Evolutionary conservation across 495 filamentous ascomycete genomes (phyloP), one percentile per base, ranked within the genome.

Genomic region (Aspergillus avenaceus): DNA sequence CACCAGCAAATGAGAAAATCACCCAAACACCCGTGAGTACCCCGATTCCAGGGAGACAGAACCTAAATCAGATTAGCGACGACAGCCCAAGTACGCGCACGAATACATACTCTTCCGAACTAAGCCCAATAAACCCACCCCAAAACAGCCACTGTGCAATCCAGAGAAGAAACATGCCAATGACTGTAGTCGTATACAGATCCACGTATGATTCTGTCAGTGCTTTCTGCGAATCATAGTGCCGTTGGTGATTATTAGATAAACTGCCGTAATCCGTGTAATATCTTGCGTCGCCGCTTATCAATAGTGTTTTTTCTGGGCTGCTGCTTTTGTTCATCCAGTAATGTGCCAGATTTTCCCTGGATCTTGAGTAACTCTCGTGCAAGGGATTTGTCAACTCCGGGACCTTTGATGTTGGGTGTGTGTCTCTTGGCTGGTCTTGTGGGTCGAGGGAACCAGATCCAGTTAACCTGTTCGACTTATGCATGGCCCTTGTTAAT

Each of bases 111-210:
- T 47, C 44, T 26, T 53, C 36, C 12, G 26, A 41, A 41, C 19
- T 36, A 36, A 53, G 44, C 26, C 50, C 44, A 43, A 53, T 37
- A 27, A 53, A 53, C 16, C 50, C 50, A 27, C 12, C 21, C 50
- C 44, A 53, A 42, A 53, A 53, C 18, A 53, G 25, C 50, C 50
- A 53, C 44, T 53, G 50, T 6, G 44, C 36, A 27, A 47, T 8
- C 44, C 37, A 53, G 50, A 53, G 37, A 43, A 53, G 36, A 8
- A 37, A 18, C 26, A 53, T 47, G 13, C 4, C 11, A 1, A 42
- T 26, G 27, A 26, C 50, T 12, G 28, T 36, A n/a, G 9, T 1
- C 36, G 26, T 18, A 47, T 47, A 47, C n/a, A 25, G 2, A 8
- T 25, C 5, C 16, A 25, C n/a, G 13, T n/a, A n/a, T n/a, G n/a